Evolutionary conservation across 805 yeast species (phyloP), one percentile per base, ranked within the genome.

Genomic region (Soucietia sequanensis): DNA sequence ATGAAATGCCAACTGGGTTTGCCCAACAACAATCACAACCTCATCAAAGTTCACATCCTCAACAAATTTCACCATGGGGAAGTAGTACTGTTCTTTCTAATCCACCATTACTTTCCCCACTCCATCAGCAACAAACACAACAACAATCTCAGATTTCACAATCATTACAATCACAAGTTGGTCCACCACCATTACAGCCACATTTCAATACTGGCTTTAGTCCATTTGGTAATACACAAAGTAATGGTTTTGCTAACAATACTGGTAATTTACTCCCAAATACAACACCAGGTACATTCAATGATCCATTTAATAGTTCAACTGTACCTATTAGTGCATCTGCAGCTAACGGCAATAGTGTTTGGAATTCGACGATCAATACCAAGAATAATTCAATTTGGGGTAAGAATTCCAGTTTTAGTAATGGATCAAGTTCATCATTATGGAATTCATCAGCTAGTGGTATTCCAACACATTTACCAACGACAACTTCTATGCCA

Each of bases 311-410:
- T 34, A 13, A 21, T 19, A 9, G 30, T 27, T 3, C 40, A 20
- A 10, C 26, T 27, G 32, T 34, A 8, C 27, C 31, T 17, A n/a
- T n/a, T n/a, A 30, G 37, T 14, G 38, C 29, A 6, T 17, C 38
- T n/a, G 33, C 31, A 22, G 27, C 37, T 19, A 31, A 38, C 23
- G 30, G 22, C 20, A 23, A 19, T 17, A 41, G 34, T 25, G 30
- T 41, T 11, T 38, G 44, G 44, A 38, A 30, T 29, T 23, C 41
- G 13, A 27, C 39, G 5, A 32, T 42, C 27, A 30, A 33, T 12
- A 33, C 58, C 4, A 31, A 60, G 24, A 57, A 45, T 36, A 52
- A 46, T 33, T 59, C 66, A 3, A 62, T 63, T 25, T 63, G 69
- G 69, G 54, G 56, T 24, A 50, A 32, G 12, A 18, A 40, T 2